These are phyloP conservation scores for Fonsecaea nubica DNA, from an alignment of 2,329 filamentous ascomycete genomes.

Conservation along the genomic window DNA sequence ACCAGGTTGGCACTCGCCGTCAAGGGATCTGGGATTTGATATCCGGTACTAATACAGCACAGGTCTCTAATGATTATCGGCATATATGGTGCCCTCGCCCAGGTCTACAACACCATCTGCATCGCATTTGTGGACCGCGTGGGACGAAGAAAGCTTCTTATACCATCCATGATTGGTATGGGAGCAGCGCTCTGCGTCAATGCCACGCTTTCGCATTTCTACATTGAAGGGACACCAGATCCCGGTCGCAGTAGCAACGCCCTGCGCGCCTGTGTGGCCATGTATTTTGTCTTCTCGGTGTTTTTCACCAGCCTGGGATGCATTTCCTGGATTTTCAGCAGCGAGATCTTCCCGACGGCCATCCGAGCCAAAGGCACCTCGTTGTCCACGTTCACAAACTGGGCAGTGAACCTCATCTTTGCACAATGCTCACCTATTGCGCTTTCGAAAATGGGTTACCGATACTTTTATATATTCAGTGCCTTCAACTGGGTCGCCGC, in stretches of 20 bases:
- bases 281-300: conserved; percentile 56
- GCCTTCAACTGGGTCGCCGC: conserved; percentile 57
- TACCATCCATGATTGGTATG: conserved; percentile 54
- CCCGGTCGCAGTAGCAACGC: conserved; percentile 42
- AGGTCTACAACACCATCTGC: conserved; percentile 57
- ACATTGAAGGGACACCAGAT: conserved; percentile 43
- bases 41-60: neutral
- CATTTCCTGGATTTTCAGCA: conserved; percentile 57
- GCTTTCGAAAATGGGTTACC: conserved; percentile 52
- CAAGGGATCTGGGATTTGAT: neutral
- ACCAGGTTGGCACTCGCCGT: conserved; percentile 39
- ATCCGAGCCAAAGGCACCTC: conserved; percentile 53
- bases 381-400: conserved; percentile 55
- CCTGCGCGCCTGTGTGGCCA: conserved; percentile 54
- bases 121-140: conserved; percentile 56
- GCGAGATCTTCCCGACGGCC: conserved; percentile 55
- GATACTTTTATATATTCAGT: conserved; percentile 59
- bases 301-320: conserved; percentile 54
- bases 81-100: conserved; percentile 58
- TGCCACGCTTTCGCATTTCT: conserved; percentile 49
- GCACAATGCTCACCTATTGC: conserved; percentile 58
- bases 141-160: conserved; percentile 57
- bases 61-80: conserved; percentile 59
- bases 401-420: conserved; percentile 56
- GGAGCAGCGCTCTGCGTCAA: conserved; percentile 50